phyloP scores from a whole-genome alignment of 331 rosid genomes.

The Ulmus americana region DNA sequence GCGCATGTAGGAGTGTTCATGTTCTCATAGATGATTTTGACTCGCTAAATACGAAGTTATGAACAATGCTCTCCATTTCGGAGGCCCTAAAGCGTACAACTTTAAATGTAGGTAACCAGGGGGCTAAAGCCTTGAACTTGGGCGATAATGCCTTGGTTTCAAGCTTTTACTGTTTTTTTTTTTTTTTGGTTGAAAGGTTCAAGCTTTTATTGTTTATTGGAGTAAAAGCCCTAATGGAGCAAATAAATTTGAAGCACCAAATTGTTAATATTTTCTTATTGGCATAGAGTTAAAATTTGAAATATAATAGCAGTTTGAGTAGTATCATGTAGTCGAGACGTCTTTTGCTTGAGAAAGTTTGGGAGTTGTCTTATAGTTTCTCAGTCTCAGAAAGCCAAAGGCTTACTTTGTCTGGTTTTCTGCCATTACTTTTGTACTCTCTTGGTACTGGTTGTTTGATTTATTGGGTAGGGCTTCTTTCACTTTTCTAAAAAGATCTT shows the following conservation, averaged over 20 bases:
- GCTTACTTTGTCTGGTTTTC: no score
- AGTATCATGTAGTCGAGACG: no score
- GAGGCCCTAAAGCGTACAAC: neutral
- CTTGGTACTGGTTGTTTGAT: no score
- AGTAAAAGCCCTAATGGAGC: slow-evolving; percentile 3
- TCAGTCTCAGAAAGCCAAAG: no score
- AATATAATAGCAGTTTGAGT: neutral
- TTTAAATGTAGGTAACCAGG: neutral
- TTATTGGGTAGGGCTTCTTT: no score
- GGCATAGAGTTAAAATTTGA: neutral
- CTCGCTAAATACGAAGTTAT: neutral
- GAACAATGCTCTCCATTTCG: neutral
- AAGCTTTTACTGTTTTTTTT: neutral
- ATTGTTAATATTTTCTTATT: neutral
- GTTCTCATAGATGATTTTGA: neutral
- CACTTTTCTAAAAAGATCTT: no score
- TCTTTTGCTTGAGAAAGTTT: no score
- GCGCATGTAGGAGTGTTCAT: neutral
- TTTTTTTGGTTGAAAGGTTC: no score
- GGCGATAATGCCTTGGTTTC: neutral
- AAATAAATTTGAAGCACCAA: neutral
- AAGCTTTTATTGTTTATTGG: neutral
- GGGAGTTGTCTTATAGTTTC: no score
- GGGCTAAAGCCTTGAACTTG: neutral
- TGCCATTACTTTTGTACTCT: no score